Conservation (phyloP, 352 stramenopile genomes). For the Phytophthora ramorum region DNA sequence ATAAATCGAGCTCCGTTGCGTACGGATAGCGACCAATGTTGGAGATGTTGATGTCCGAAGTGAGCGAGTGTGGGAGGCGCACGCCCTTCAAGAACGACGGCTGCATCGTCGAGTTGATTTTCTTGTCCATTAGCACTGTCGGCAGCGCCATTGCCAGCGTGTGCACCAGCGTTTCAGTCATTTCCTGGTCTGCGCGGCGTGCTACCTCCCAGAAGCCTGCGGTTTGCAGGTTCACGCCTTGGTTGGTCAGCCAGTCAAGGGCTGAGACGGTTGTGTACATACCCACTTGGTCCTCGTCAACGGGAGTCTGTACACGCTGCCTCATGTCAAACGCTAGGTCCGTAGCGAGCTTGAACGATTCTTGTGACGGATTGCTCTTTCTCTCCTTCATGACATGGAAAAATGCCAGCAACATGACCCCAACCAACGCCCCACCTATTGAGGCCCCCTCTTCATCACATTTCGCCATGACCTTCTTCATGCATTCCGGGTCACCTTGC, state of each 20-base stretch:
- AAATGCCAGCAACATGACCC: constrained; percentile 23
- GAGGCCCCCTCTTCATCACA: constrained; percentile 41
- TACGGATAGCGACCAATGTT: constrained; percentile 42
- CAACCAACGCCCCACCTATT: constrained; percentile 33
- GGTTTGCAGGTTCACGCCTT: constrained; percentile 29
- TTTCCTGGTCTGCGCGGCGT: constrained; percentile 31
- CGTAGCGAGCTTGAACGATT: constrained; percentile 38
- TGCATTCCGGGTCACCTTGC: constrained; percentile 19
- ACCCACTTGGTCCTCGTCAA: constrained; percentile 31
- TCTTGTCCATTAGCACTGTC: constrained; percentile 22
- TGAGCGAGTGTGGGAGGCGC: constrained; percentile 21
- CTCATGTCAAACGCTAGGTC: constrained; percentile 47
- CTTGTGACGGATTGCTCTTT: constrained; percentile 5
- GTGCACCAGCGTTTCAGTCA: constrained; percentile 13
- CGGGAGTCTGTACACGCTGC: constrained; percentile 26
- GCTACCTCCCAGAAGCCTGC: constrained; percentile 51
- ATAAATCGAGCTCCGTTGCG: constrained; percentile 13
- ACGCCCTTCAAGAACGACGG: constrained; percentile 22
- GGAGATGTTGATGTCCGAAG: constrained; percentile 42
- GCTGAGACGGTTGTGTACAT: constrained; percentile 29
- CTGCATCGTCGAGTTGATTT: constrained; percentile 21
- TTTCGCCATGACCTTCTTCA: constrained; percentile 24
- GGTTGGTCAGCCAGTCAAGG: constrained; percentile 9
- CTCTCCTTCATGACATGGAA: constrained; percentile 12
- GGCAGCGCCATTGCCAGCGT: constrained; percentile 17